Base-by-base conservation (phyloP, 1,139 yeast species). In the Lodderomyces metapsilosis region DNA sequence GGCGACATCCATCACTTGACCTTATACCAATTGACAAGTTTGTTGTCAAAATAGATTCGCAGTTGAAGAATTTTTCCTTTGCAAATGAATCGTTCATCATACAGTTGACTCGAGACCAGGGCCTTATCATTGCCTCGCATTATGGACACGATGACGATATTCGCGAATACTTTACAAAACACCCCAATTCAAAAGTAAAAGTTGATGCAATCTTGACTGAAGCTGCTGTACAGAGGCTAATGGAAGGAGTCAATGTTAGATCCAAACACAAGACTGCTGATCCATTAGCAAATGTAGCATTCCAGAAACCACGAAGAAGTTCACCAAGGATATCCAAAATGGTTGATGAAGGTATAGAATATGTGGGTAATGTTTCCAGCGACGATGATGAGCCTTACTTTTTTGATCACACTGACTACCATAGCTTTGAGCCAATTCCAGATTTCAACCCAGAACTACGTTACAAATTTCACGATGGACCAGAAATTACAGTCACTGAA, bases 401-500 rank as follows among this genome's bases (percentile, higher is more conserved):
- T 31, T 37, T 37, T 30, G 18, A 20, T 6, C 22, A 22, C 21
- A 8, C 22, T 9, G 24, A 28, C 13, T 30, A 37, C 18, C 11
- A 20, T 9, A 11, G 17, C 7, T 28, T n/a, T 28, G 36, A 22
- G 10, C 18, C n/a, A 12, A 24, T 31, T 2, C 40, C 60, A 3
- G 43, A 47, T 2, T 82, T 80, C 47, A 58, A 63, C 8, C 89
- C 89, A 0, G 67, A 74, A 7, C 60, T 84, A 40, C 68, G 67
- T 32, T 73, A 78, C 50, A 64, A 61, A 12, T 79, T 84, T 47
- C 53, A 59, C 11, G 78, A 77, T 48, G 73, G 71, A 6, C 67
- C 73, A 11, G 56, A 58, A 2, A 74, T 83, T 47, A 71, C 75
- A 5, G 73, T 85, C 4, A 68, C 77, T 1, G 73, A 74, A 46